These are phyloP conservation scores for Fraxinus sp. DNA, from an alignment of 305 asterid genomes.

Conservation along the genomic window DNA sequence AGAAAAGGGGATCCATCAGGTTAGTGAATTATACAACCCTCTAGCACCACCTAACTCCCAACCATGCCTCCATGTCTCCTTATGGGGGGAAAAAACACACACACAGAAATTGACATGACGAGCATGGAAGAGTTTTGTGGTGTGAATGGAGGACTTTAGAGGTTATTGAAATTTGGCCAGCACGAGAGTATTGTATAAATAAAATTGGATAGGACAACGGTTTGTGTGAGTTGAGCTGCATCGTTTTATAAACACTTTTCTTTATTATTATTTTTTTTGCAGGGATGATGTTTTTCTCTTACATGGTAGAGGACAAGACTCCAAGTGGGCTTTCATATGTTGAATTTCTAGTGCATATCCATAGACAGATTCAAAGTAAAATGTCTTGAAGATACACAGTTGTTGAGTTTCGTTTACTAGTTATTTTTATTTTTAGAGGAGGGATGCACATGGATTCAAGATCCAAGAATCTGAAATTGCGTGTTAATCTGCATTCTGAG, in stretches of 20 bases:
- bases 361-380: slow-evolving; percentile 82
- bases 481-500: background rate
- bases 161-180: background rate
- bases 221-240: background rate
- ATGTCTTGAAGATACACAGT: slow-evolving; percentile 52
- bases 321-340: slow-evolving; percentile 69
- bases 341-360: slow-evolving; percentile 81
- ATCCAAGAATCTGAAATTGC: background rate
- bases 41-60: background rate
- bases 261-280: slow-evolving; percentile 17
- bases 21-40: slow-evolving; percentile 28
- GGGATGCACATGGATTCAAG: background rate
- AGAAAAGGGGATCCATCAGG: slow-evolving; percentile 90
- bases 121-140: background rate
- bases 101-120: background rate
- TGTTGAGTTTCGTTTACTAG: background rate
- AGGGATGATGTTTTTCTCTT: slow-evolving; percentile 71
- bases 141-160: background rate
- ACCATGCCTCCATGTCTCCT: background rate
- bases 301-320: slow-evolving; percentile 84
- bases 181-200: background rate
- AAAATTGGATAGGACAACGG: background rate
- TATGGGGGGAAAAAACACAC: background rate
- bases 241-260: background rate
- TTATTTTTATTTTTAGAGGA: slow-evolving; percentile 25